These are phyloP conservation scores for Yamadazyma philogaea DNA, from an alignment of 805 yeast species.

Conservation along the genomic window DNA sequence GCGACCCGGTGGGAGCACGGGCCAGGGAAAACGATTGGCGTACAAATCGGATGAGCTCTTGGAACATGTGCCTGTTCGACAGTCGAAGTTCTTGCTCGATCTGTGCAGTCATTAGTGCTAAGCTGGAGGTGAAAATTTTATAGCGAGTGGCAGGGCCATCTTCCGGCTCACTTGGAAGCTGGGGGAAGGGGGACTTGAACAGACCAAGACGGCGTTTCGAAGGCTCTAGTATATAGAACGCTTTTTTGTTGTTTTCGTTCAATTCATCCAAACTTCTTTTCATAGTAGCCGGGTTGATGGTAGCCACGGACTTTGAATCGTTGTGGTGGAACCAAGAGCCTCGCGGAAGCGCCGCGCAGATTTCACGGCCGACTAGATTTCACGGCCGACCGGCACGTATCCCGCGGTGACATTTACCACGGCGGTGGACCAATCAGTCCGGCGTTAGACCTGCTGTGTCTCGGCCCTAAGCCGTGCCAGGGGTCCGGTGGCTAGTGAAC, in stretches of 20 bases:
- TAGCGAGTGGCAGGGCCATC: not conserved
- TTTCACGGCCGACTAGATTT: no score
- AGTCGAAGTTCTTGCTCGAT: not conserved
- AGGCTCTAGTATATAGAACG: constrained; percentile 28
- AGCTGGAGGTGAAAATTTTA: not conserved
- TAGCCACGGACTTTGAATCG: no score
- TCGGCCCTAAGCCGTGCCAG: no score
- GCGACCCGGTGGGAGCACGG: not conserved
- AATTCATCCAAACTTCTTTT: constrained; percentile 10
- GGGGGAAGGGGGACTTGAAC: not conserved
- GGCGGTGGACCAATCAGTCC: no score
- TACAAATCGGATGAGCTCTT: constrained; percentile 16
- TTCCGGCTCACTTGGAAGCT: not conserved
- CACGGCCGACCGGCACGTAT: no score
- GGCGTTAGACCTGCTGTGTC: no score
- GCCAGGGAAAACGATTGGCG: not conserved
- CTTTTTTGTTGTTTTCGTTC: constrained; percentile 26
- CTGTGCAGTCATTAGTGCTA: not conserved
- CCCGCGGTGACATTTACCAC: no score
- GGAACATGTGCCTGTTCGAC: constrained; percentile 27
- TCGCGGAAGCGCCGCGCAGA: no score
- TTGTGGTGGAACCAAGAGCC: no score
- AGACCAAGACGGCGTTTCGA: not conserved
- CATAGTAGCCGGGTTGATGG: constrained; percentile 8
- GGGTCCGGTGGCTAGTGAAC: no score